These are phyloP conservation scores for Solanum pinnatisectum DNA, from an alignment of 257 asterid genomes.

Conservation along the genomic window DNA sequence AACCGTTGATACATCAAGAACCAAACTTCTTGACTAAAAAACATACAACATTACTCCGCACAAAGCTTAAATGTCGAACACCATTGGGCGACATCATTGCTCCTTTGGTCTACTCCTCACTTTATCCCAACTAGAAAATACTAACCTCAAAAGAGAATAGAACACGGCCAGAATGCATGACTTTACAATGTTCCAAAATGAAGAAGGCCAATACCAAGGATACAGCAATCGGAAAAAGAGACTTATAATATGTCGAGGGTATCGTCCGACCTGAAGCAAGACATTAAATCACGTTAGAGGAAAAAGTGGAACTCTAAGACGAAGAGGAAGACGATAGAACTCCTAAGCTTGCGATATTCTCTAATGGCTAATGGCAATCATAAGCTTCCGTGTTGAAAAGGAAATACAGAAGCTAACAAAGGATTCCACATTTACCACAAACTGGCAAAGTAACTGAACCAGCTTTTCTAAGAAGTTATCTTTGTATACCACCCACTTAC, in stretches of 20 bases:
- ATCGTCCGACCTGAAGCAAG: conserved; percentile 53
- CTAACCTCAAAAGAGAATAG: conserved; percentile 31
- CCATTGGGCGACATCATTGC: neutral
- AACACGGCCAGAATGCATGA: conserved; percentile 50
- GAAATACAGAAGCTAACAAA: neutral
- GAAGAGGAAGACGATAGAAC: neutral
- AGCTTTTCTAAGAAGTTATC: neutral
- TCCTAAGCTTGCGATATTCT: neutral
- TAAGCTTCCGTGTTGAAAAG: neutral
- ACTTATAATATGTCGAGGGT: conserved; percentile 75
- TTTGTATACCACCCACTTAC: neutral
- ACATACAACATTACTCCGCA: neutral
- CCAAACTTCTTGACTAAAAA: neutral
- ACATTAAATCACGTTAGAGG: neutral
- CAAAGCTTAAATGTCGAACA: neutral
- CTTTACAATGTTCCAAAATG: conserved; percentile 71
- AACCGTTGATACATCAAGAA: neutral
- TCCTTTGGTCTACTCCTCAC: conserved; percentile 12
- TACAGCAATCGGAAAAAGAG: conserved; percentile 61
- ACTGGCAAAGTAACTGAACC: neutral
- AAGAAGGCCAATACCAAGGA: conserved; percentile 96
- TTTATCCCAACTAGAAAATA: conserved; percentile 47
- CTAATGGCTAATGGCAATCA: neutral
- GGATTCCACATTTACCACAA: neutral
- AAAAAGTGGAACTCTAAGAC: neutral